These are phyloP conservation scores for Lachnum nothofagi DNA, from an alignment of 2,329 filamentous ascomycete genomes.

Conservation along the genomic window DNA sequence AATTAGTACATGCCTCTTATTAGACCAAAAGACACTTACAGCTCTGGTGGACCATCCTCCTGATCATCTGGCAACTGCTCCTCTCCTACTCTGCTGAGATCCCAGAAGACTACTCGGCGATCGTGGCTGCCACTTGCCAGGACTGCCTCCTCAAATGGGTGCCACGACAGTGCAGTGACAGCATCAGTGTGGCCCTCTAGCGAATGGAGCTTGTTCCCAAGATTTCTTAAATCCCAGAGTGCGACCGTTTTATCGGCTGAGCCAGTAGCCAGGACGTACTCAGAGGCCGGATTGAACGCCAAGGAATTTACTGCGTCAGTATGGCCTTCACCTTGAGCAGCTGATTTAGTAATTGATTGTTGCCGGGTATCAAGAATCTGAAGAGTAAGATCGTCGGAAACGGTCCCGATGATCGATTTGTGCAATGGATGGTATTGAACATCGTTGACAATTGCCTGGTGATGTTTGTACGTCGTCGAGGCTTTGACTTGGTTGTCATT, in stretches of 20 bases:
- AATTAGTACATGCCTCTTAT: conserved; percentile 5
- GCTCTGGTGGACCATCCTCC: conserved; percentile 88
- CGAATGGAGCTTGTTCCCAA: conserved; percentile 83
- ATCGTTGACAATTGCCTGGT: conserved; percentile 89
- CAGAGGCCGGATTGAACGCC: conserved; percentile 87
- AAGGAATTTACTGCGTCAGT: conserved; percentile 92
- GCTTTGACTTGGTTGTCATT: conserved; percentile 67
- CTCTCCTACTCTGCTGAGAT: conserved; percentile 83
- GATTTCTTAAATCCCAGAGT: conserved; percentile 89
- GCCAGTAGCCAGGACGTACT: conserved; percentile 84
- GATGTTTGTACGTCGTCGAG: conserved; percentile 74
- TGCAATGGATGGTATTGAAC: conserved; percentile 91
- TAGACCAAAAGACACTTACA: conserved; percentile 53
- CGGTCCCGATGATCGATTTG: conserved; percentile 79
- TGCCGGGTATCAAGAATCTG: conserved; percentile 85
- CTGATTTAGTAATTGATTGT: conserved; percentile 58
- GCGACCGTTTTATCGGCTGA: conserved; percentile 94
- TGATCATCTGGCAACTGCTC: conserved; percentile 93
- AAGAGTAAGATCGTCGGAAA: conserved; percentile 90
- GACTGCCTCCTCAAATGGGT: conserved; percentile 83
- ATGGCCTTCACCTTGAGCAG: conserved; percentile 71
- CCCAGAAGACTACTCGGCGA: conserved; percentile 92
- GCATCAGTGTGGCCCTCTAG: conserved; percentile 83
- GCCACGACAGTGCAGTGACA: conserved; percentile 90
- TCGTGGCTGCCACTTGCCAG: conserved; percentile 91